Base-by-base conservation (phyloP, 228 moss, liverwort and hornwort species). In the Sphagnum fallax region DNA sequence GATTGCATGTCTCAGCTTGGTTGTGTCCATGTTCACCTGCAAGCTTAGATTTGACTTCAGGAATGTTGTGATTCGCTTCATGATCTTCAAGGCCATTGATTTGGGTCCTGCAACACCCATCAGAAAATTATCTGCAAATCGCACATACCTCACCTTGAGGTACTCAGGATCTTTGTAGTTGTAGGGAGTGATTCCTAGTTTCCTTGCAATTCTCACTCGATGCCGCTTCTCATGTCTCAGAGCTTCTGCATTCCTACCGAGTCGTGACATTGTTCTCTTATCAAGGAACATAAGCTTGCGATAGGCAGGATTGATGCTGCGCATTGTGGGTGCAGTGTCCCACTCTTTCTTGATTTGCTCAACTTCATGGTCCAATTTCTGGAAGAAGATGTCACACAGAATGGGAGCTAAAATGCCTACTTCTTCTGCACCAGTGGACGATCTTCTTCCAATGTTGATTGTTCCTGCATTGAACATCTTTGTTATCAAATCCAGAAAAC, bases 381-480 rank as follows among this genome's bases (percentile, higher is more conserved):
- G 86, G 62, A 78, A 86, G 62, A 73, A 86, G 15, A 86, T 86
- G 18, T 83, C 70, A 50, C 86, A 68, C 59, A 86, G 67, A 5
- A 80, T 7, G 13, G 83, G 77, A 7, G 86, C 80, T 52, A 86
- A 65, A 51, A 80, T 78, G 0, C 86, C 73, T 1, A 82, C 86
- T 68, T 83, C 86, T 60, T 83, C 86, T 4, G 78, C 16, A 51
- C 66, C 74, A 5, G 65, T 52, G 48, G 62, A 78, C 14, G 12
- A 3, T 8, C 13, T 7, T 47, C 65, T 47, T 63, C 78, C 86
- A 62, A 86, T 71, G 10, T 74, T 69, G 18, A 86, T 71, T 4
- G 78, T 58, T 0, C 83, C 86, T 67, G 86, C 80, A 64, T 86
- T 83, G 72, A 80, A 86, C 86, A 86, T 86, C 77, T 83, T 75